Evolutionary conservation across 2,329 filamentous ascomycete genomes (phyloP), one percentile per base, ranked within the genome.

Genomic region (Aspergillus novoparasiticus): DNA sequence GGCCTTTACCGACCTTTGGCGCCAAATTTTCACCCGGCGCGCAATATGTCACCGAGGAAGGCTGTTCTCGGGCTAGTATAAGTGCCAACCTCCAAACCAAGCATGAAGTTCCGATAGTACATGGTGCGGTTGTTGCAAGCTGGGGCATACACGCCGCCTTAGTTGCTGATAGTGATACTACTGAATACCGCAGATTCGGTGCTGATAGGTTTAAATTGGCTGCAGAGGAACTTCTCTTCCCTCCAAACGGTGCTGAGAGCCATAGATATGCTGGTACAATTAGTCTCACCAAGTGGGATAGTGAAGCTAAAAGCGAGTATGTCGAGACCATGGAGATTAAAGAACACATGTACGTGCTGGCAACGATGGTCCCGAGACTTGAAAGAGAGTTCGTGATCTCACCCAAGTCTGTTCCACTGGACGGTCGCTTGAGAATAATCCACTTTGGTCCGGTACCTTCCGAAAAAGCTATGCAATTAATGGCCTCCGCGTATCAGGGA

Each of bases 111-210:
- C 73, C 67, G 57, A 74, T 69, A 4, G 71, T 85, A 2, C 86
- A 90, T 71, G 94, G 93, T 30, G 90, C 90, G 28, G 92, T 97
- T 26, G 94, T 98, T 2, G 90, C 89, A 51, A 95, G 91, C 76
- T 96, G 96, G 85, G 94, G 91, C 23, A 88, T 98, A 72, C 94
- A 98, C 73, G 92, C 94, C 34, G 89, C 90, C 48, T 84, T 98
- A 4, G 93, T 98, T 26, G 93, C 92, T 70, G 93, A 97, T 80
- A 95, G 91, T 76, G 94, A 98, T 76, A 96, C 94, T 0, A 82
- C 86, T 0, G 90, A 88, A 67, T 94, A 94, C 77, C 89, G 94
- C 65, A 86, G 87, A 68, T 89, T 90, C 72, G 94, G 94, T 14
- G 83, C 84, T 36, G 87, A 90, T 73, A 86, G 94, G 23, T 98